Evolutionary conservation across 164 flowering plant species (phyloP), one percentile per base, ranked within the genome.

Genomic region (Vitis riparia): DNA sequence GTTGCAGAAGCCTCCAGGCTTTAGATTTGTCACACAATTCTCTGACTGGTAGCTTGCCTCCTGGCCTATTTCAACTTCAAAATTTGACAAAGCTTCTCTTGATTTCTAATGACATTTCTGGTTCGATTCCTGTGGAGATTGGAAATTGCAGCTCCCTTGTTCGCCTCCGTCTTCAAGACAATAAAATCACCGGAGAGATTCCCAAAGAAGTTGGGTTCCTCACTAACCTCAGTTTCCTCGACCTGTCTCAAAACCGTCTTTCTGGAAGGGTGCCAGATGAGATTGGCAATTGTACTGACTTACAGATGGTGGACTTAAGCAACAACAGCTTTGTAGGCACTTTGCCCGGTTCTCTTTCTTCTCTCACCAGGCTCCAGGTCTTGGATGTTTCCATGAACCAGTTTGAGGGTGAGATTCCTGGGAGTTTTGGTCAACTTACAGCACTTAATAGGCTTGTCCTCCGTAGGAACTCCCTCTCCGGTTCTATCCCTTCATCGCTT

Each of bases 41-140:
- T 0, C 75, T 86, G 14, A 82, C 85, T 59, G 92, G 91, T n/a
- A 77, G 65, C 56, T 70, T 87, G 15, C 93, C 91, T 2, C 78
- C 87, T 1, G 77, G 80, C 3, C 58, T 89, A 12, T 89, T 89
- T 67, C 75, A 72, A 52, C 79, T 89, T 7, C 73, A 65, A 14
- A 89, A 88, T 59, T 72, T 89, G 60, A 86, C 89, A 3, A 89
- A 89, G 78, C 77, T 89, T 62, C 81, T 89, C 37, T 71, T 89
- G 78, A 76, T 89, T 48, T 85, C 80, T 2, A 89, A 89, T 66
- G 88, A 84, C 51, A 73, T 89, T 44, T 86, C 92, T 0, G 94
- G 94, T 23, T 30, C 68, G 11, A 82, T 89, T 1, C 94, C 94
- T 0, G 66, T 66, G 0, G 88, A 86, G 62, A 77, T 89, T 13